Percentiles rank a stretch among this genome's conserved stretches.
Conservation (phyloP, 345 rosid species). For the Angophora floribunda region DNA sequence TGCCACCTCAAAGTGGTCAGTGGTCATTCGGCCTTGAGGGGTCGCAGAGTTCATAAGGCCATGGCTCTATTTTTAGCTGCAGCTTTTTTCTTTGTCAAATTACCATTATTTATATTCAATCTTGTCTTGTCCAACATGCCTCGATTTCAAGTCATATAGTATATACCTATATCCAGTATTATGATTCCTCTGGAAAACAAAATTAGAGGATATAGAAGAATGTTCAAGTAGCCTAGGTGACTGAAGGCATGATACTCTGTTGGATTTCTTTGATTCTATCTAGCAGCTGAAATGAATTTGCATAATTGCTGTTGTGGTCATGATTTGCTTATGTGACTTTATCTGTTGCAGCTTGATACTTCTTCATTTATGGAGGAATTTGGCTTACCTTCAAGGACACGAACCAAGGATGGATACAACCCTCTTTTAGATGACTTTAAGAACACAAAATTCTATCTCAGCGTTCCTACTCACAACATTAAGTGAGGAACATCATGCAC, state of each 20-base stretch:
- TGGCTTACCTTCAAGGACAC: conserved; percentile 77
- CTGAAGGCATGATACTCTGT: neutral
- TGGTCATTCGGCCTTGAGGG: neutral
- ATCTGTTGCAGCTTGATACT: conserved; percentile 53
- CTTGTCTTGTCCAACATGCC: neutral
- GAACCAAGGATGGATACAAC: conserved; percentile 89
- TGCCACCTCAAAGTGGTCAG: neutral
- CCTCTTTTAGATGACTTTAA: conserved; percentile 93
- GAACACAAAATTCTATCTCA: conserved; percentile 83
- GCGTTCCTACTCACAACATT: conserved; percentile 89
- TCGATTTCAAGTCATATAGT: too few relatives aligned
- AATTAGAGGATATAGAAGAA: neutral
- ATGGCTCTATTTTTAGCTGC: neutral
- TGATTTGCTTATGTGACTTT: neutral
- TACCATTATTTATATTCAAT: neutral
- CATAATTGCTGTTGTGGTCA: neutral
- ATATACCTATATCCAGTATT: neutral
- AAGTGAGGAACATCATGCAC: conserved; percentile 15
- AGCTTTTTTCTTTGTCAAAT: neutral
- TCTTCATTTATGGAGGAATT: conserved; percentile 95
- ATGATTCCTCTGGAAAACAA: neutral
- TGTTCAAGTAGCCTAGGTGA: neutral
- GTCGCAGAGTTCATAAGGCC: neutral
- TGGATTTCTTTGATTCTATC: neutral
- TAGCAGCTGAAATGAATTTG: neutral